Evolutionary conservation across 371 early-diverging fungal species (phyloP), one percentile per base, ranked within the genome.

Genomic region (Mortierella sp.): DNA sequence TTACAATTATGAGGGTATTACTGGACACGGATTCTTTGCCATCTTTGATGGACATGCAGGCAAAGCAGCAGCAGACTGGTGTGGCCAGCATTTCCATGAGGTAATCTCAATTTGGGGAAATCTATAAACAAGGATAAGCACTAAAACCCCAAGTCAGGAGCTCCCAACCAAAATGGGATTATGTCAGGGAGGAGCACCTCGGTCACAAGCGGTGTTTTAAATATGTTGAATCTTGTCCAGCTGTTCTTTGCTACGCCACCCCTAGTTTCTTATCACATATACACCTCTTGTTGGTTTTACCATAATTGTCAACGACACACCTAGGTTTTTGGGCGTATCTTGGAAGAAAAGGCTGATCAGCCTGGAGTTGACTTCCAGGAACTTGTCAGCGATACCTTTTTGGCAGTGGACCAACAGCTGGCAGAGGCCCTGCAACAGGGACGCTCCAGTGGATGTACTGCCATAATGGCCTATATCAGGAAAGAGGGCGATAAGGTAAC

Each of bases 41-140:
- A 92, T 99, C 63, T 99, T 94, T 84, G 99, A 99, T 77, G 99
- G 99, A n/a, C 99, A 99, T 85, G 98, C 98, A 11, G 98, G 99
- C 18, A 94, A 94, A 83, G 89, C 91, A 43, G 97, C 98, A 10
- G 99, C 99, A n/a, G 96, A 97, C 73, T 97, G 95, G 95, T 98
- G 98, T 84, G 98, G 98, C 22, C 86, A 87, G 24, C 90, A 98
- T 78, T 90, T 98, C 74, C 96, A 96, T 76, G 88, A 91, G 85
- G 95, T 95, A 87, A 51, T 20, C 1, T 55, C 35, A 35, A 35
- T 35, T 35, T 35, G 35, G 6, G 35, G 35, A 35, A 35, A 35
- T 35, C 35, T 35, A 35, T 8, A 35, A 35, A 8, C 35, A 35
- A 35, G n/a, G n/a, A n/a, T n/a, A n/a, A n/a, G 3, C 6, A 35